phyloP scores from a whole-genome alignment of 1,284 basidiomycete genomes.

The Moesziomyces globuligerus region DNA sequence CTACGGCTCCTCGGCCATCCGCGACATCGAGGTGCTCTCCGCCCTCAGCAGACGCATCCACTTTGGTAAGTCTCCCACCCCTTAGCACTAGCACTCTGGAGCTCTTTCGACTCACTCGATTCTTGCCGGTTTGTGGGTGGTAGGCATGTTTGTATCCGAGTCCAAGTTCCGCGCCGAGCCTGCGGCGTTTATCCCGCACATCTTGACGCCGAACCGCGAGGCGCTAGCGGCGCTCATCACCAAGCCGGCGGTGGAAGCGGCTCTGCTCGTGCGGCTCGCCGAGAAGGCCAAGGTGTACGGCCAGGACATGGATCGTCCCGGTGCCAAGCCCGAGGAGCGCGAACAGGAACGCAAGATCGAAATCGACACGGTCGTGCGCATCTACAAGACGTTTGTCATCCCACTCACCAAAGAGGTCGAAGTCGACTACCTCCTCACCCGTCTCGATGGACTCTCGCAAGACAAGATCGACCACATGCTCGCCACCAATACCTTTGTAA shows the following conservation, averaged over 20 bases:
- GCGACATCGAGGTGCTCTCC: slow-evolving; percentile 93
- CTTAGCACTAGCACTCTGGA: neutral
- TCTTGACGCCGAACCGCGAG: slow-evolving; percentile 81
- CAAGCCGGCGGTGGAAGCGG: slow-evolving; percentile 92
- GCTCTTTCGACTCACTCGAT: neutral
- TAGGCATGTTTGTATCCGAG: slow-evolving; percentile 99
- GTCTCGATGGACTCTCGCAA: slow-evolving; percentile 28
- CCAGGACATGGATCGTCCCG: slow-evolving; percentile 77
- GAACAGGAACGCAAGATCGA: slow-evolving; percentile 77
- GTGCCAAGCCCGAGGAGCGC: slow-evolving; percentile 24
- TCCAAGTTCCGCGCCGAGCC: slow-evolving; percentile 90
- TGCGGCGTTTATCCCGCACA: slow-evolving; percentile 88
- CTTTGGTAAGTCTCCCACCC: slow-evolving; percentile 77
- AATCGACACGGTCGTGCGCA: slow-evolving; percentile 86
- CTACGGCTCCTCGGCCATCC: slow-evolving; percentile 91
- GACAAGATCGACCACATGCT: slow-evolving; percentile 22
- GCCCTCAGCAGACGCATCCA: slow-evolving; percentile 95
- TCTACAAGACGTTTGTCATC: slow-evolving; percentile 95
- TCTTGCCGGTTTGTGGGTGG: neutral
- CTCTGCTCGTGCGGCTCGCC: slow-evolving; percentile 82
- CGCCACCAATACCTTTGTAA: slow-evolving; percentile 31
- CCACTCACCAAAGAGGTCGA: slow-evolving; percentile 98
- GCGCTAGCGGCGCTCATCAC: slow-evolving; percentile 82
- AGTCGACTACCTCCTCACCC: slow-evolving; percentile 69
- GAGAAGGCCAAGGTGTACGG: slow-evolving; percentile 95